phyloP scores from a whole-genome alignment of 2,329 filamentous ascomycete genomes.

The Fusarium hainanense region DNA sequence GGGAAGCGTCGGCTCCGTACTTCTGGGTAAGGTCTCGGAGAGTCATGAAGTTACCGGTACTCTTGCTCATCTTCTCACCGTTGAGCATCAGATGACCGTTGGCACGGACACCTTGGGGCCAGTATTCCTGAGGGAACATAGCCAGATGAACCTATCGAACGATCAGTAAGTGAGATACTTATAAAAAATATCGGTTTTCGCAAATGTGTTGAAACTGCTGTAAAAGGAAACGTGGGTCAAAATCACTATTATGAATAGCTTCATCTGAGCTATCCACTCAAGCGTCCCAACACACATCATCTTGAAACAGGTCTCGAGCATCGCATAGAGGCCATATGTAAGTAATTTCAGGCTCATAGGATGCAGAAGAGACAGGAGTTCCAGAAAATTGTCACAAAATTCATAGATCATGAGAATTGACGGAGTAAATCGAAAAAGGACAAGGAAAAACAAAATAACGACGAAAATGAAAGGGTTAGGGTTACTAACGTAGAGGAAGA shows the following conservation, averaged over 20 bases:
- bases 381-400: not conserved
- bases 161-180: not conserved
- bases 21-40: conserved; percentile 87
- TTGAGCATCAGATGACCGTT: conserved; percentile 96
- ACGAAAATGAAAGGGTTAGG: not conserved
- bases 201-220: not conserved
- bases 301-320: not conserved
- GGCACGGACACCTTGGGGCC: conserved; percentile 85
- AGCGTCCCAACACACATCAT: not conserved
- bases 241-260: not conserved
- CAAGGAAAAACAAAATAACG: not conserved
- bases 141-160: conserved; percentile 71
- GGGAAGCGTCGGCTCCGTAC: conserved; percentile 92
- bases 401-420: fast-evolving
- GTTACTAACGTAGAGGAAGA: conserved; percentile 82
- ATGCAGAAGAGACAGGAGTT: not conserved
- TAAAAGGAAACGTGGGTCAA: not conserved
- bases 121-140: conserved; percentile 87
- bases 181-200: not conserved
- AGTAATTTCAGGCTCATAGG: not conserved
- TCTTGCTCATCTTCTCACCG: conserved; percentile 98
- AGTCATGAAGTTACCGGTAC: conserved; percentile 96
- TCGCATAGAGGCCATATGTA: not conserved
- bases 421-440: not conserved
- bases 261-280: not conserved